These are phyloP conservation scores for Pyrenophora seminiperda DNA, from an alignment of 2,329 filamentous ascomycete species.

Conservation along the genomic window DNA sequence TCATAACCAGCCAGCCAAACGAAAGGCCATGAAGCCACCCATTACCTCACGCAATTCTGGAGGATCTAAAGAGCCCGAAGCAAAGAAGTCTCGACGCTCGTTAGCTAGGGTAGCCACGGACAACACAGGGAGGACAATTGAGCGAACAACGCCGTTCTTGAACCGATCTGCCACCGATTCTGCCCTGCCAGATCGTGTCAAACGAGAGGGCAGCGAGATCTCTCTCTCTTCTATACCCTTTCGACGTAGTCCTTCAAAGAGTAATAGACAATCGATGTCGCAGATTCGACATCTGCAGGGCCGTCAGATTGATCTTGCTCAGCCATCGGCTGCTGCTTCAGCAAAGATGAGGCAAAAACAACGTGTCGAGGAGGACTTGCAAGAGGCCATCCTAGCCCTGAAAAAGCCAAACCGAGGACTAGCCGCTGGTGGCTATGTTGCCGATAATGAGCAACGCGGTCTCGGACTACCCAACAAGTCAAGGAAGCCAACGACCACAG, in stretches of 20 bases:
- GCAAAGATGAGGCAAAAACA: conserved; percentile 68
- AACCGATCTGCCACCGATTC: conserved; percentile 70
- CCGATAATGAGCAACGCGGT: conserved; percentile 67
- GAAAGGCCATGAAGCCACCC: conserved; percentile 51
- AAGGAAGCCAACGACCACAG: conserved; percentile 35
- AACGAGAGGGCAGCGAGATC: conserved; percentile 70
- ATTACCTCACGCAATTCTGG: conserved; percentile 45
- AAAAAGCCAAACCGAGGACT: conserved; percentile 77
- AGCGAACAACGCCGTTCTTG: conserved; percentile 63
- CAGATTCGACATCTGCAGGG: conserved; percentile 55
- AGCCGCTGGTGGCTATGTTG: conserved; percentile 69
- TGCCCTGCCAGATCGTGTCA: conserved; percentile 64
- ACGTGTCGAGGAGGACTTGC: conserved; percentile 70
- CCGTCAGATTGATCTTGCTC: conserved; percentile 61
- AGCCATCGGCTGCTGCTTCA: conserved; percentile 59
- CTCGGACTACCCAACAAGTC: conserved; percentile 31
- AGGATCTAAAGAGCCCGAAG: conserved; percentile 46
- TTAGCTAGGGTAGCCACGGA: conserved; percentile 67
- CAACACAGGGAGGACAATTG: conserved; percentile 58
- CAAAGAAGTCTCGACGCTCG: conserved; percentile 55
- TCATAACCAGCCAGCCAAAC: conserved; percentile 62
- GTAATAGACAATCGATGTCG: conserved; percentile 44
- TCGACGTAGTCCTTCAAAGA: conserved; percentile 51
- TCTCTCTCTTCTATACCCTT: conserved; percentile 58
- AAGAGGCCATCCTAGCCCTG: conserved; percentile 73